Evolutionary conservation across 2,329 filamentous ascomycete genomes (phyloP), one percentile per base, ranked within the genome.

Genomic region (Fusarium sp.): DNA sequence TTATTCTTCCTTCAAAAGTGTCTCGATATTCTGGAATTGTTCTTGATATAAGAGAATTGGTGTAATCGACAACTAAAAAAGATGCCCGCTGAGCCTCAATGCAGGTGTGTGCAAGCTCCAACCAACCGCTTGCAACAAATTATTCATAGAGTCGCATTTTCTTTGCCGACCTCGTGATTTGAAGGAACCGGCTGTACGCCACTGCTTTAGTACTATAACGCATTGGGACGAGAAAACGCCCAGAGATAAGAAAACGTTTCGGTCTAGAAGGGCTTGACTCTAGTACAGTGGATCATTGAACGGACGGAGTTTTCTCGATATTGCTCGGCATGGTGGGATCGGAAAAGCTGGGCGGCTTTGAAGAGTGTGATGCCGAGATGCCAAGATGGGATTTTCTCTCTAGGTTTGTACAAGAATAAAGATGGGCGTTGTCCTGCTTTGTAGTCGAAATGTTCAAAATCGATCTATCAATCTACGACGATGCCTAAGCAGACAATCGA

Each of bases 231-330:
- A 26, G 4, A 23, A 23, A 3, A 37, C 42, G 26, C 16, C 40
- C 23, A 37, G 8, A 64, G 59, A 64, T 57, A 63, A 57, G 61
- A 44, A 12, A 6, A 33, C 18, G 34, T 62, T 37, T 31, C 2
- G n/a, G 52, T 59, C 31, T 52, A 65, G 36, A 52, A 51, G 23
- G 37, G 42, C 54, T 60, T 60, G 42, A 40, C 34, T 33, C 12
- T 64, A 65, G 62, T 49, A 15, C 42, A 9, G 61, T 64, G 61
- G 61, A 57, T 47, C 53, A 16, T 31, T n/a, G n/a, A 15, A 15
- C 12, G 28, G 31, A 58, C 62, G 61, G 59, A 61, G 34, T 64
- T 64, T 63, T 64, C 61, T 64, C 61, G 61, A 65, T 26, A 36
- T 44, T 44, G 46, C 47, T 65, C 62, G 62, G 62, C 28, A 65